Conservation (phyloP, 2,329 filamentous ascomycete species). For the Ophiocordyceps robertsii region DNA sequence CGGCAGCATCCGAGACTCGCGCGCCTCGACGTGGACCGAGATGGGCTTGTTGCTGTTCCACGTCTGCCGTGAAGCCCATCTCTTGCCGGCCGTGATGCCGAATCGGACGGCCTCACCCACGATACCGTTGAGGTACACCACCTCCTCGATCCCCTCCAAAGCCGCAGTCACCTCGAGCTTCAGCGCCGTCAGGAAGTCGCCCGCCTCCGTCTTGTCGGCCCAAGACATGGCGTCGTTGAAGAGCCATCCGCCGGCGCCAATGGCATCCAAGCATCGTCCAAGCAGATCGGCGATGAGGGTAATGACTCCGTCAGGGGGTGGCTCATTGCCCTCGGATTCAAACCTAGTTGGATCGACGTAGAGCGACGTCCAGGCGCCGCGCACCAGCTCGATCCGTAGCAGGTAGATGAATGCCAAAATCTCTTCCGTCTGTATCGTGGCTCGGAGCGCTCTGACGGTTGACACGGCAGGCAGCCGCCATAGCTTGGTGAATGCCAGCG, state of each 20-base stretch:
- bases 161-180: constrained; percentile 58
- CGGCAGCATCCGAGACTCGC: constrained; percentile 45
- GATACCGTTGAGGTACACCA: constrained; percentile 48
- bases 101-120: constrained; percentile 55
- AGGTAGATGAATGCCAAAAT: constrained; percentile 59
- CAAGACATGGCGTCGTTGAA: constrained; percentile 42
- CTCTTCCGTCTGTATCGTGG: constrained; percentile 51
- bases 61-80: constrained; percentile 11
- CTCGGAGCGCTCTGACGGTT: constrained; percentile 50
- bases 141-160: constrained; percentile 59
- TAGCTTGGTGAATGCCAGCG: constrained; percentile 55
- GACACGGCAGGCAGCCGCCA: constrained; percentile 47
- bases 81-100: constrained; percentile 26
- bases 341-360: constrained; percentile 48
- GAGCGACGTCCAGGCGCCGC: constrained; percentile 61
- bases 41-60: constrained; percentile 29
- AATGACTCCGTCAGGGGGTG: constrained; percentile 53
- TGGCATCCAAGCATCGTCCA: constrained; percentile 60
- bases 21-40: constrained; percentile 24
- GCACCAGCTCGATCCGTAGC: constrained; percentile 57
- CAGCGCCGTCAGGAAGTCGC: constrained; percentile 52
- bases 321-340: constrained; percentile 24
- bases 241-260: constrained; percentile 64
- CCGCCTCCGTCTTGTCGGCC: constrained; percentile 37
- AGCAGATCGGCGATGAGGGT: constrained; percentile 59